Evolutionary conservation across 169 alveolate genomes (phyloP), one percentile per base, ranked within the genome.

Genomic region (Plasmodium billcollinsi): DNA sequence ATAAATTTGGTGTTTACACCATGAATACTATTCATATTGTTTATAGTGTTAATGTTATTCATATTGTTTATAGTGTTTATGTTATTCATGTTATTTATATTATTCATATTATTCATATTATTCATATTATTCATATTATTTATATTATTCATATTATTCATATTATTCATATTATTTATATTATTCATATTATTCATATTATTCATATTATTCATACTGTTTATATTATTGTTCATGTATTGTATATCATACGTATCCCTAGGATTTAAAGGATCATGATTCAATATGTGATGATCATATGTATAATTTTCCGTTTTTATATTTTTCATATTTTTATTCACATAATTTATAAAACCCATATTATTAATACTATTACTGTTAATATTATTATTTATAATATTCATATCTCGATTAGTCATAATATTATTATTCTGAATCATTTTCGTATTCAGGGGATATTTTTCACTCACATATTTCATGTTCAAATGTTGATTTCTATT

Each of bases 261-360:
- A 2, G 15, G 5, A 6, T 12, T 14, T n/a, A 65, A 33, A 29
- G 50, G 54, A 3, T 78, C 89, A 18, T 54, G 50, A n/a, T 71
- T 78, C 49, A 78, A 20, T 39, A 39, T 9, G 58, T 49, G 24
- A 4, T 63, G 69, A 43, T 78, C 78, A 78, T 24, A 78, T 58
- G 71, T 47, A 45, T 65, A 50, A 21, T 45, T 65, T 71, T 78
- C 89, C 75, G 67, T 29, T 24, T 78, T 65, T 5, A 65, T n/a
- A 65, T 54, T 70, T 65, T 66, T 78, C 24, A 78, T 78, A 78
- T 78, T 78, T 52, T 52, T 70, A 78, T 59, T 78, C 49, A 52
- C 1, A 59, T 78, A 66, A 54, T n/a, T 78, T 21, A 78, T 66
- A 59, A 50, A 8, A 9, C 52, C 78, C 50, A 71, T 24, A 56